Conservation (phyloP, 75 land plant genomes). For the Cupressus sempervirens region DNA sequence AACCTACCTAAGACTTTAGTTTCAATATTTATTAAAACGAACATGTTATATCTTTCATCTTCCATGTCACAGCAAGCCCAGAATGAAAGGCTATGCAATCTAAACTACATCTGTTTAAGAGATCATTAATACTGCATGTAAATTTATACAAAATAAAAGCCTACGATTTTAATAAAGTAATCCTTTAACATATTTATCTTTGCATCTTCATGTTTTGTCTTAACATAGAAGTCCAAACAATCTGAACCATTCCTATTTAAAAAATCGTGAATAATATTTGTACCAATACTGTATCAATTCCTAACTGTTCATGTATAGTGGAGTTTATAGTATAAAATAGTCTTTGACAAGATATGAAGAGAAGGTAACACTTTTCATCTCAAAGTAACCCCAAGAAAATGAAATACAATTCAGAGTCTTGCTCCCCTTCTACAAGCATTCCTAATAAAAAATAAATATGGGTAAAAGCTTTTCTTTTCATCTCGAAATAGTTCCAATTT, state of each 20-base stretch:
- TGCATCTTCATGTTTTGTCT: not conserved
- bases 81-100: not conserved
- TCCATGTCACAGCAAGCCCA: not conserved
- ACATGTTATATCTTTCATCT: not conserved
- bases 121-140: not conserved
- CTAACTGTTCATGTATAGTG: too few species aligned
- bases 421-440: not conserved
- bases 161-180: not conserved
- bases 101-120: not conserved
- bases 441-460: not conserved
- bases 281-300: not conserved
- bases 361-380: too few species aligned
- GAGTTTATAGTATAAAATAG: too few species aligned
- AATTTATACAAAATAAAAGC: not conserved
- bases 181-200: not conserved
- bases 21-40: not conserved
- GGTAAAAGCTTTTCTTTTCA: not conserved
- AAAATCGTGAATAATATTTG: not conserved
- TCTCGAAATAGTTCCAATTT: not conserved
- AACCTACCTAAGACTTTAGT: not conserved
- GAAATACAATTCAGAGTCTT: not conserved
- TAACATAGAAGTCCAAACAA: not conserved
- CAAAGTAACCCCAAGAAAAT: not conserved
- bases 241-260: not conserved
- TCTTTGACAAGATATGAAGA: too few species aligned